Evolutionary conservation across 2,329 filamentous ascomycete genomes (phyloP).

Genomic region (Pyrenophora teres): DNA sequence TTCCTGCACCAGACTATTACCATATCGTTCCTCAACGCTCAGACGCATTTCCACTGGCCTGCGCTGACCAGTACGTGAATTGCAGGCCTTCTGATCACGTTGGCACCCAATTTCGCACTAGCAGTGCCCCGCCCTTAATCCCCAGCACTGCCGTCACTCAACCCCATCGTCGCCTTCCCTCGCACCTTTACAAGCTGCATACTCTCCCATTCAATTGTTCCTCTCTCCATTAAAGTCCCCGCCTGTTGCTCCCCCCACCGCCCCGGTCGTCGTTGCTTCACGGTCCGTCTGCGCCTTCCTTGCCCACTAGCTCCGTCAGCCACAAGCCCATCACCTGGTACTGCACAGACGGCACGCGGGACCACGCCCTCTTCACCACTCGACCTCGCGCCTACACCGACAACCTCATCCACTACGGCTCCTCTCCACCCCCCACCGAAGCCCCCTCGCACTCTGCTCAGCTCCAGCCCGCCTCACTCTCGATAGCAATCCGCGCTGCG

Average conservation of each 20-base stretch:
- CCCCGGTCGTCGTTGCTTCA: slow-evolving; percentile 21
- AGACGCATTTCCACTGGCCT: slow-evolving; percentile 6
- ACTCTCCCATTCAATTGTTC: slow-evolving; percentile 31
- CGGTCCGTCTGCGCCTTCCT: slow-evolving; percentile 26
- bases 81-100: slow-evolving; percentile 18
- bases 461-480: slow-evolving; percentile 48
- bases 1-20: slow-evolving; percentile 12
- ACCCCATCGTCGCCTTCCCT: slow-evolving; percentile 30
- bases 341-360: slow-evolving; percentile 27
- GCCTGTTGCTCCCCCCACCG: slow-evolving; percentile 6
- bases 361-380: slow-evolving; percentile 30
- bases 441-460: slow-evolving; percentile 54
- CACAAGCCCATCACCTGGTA: slow-evolving; percentile 27
- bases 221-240: slow-evolving; percentile 7
- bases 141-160: slow-evolving; percentile 31
- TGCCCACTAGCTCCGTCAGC: slow-evolving; percentile 22
- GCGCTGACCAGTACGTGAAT: slow-evolving; percentile 15
- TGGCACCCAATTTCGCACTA: slow-evolving; percentile 22
- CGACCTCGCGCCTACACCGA: slow-evolving; percentile 21
- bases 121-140: slow-evolving; percentile 27
- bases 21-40: slow-evolving; percentile 6
- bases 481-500: slow-evolving; percentile 48
- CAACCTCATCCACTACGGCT: slow-evolving; percentile 59
- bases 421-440: slow-evolving; percentile 44
- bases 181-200: slow-evolving; percentile 22